Evolutionary conservation across 2,329 filamentous ascomycete species (phyloP).

Genomic region (Bisporella sp.): DNA sequence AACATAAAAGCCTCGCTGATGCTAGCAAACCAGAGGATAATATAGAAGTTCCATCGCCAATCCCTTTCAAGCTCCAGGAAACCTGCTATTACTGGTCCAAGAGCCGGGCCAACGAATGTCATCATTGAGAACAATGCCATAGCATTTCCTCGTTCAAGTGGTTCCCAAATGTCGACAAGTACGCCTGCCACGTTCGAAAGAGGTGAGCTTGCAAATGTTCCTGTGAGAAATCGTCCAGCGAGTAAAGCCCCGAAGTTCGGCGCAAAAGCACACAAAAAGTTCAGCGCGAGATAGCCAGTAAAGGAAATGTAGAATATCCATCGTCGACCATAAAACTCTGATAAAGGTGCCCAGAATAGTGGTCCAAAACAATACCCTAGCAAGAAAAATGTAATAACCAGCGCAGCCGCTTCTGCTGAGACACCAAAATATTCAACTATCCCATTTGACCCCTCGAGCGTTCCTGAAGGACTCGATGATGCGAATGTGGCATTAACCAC

Average conservation of each 20-base stretch:
- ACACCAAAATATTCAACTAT: conserved; percentile 30
- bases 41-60: conserved; percentile 48
- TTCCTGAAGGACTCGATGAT: conserved; percentile 35
- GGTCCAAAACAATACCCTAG: conserved; percentile 39
- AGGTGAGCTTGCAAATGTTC: conserved; percentile 53
- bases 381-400: conserved; percentile 38
- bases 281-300: conserved; percentile 52
- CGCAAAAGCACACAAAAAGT: conserved; percentile 50
- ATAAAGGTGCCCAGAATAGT: conserved; percentile 34
- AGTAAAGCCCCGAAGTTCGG: conserved; percentile 53
- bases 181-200: conserved; percentile 57
- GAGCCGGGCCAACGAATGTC: conserved; percentile 50
- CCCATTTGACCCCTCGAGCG: conserved; percentile 27
- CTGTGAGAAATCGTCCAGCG: conserved; percentile 59
- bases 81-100: conserved; percentile 40
- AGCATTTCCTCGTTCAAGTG: conserved; percentile 47
- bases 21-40: conserved; percentile 37
- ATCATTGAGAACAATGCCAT: conserved; percentile 59
- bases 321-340: conserved; percentile 52
- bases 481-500: conserved; percentile 36
- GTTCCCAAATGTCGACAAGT: conserved; percentile 54
- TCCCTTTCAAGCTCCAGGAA: conserved; percentile 46
- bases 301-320: conserved; percentile 54
- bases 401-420: conserved; percentile 30
- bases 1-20: conserved; percentile 39